phyloP scores from a whole-genome alignment of 306 rosid species.

The Carpinus fangiana region DNA sequence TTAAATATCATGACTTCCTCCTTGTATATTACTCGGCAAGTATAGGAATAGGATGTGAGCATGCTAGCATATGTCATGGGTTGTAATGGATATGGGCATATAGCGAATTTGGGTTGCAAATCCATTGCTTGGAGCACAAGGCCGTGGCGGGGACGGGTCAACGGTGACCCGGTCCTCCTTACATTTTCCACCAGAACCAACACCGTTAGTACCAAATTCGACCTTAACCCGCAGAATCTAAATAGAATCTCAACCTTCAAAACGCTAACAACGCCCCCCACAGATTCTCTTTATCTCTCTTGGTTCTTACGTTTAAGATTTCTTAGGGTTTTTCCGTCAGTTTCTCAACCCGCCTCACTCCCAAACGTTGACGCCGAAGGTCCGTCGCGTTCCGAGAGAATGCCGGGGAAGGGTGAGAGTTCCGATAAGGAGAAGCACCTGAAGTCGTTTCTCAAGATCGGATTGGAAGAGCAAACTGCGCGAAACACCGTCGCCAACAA shows the following conservation, averaged over 20 bases:
- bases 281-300: neutral
- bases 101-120: too few relatives aligned
- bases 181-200: too few relatives aligned
- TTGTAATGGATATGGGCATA: too few relatives aligned
- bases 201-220: neutral
- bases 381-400: constrained; percentile 10
- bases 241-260: neutral
- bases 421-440: constrained; percentile 71
- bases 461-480: constrained; percentile 89
- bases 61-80: too few relatives aligned
- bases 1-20: too few relatives aligned
- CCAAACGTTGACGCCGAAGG: too few relatives aligned
- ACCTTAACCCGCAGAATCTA: neutral
- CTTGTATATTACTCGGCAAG: too few relatives aligned
- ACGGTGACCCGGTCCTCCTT: too few relatives aligned
- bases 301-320: neutral
- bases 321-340: neutral
- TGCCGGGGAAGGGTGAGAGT: constrained; percentile 58
- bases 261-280: neutral
- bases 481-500: constrained; percentile 81
- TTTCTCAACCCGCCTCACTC: neutral
- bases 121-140: too few relatives aligned
- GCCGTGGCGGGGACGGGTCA: too few relatives aligned
- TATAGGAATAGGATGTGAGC: too few relatives aligned
- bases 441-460: constrained; percentile 66